These are phyloP conservation scores for Aspergillus amoenus DNA, from an alignment of 2,329 filamentous ascomycete genomes.

Conservation along the genomic window DNA sequence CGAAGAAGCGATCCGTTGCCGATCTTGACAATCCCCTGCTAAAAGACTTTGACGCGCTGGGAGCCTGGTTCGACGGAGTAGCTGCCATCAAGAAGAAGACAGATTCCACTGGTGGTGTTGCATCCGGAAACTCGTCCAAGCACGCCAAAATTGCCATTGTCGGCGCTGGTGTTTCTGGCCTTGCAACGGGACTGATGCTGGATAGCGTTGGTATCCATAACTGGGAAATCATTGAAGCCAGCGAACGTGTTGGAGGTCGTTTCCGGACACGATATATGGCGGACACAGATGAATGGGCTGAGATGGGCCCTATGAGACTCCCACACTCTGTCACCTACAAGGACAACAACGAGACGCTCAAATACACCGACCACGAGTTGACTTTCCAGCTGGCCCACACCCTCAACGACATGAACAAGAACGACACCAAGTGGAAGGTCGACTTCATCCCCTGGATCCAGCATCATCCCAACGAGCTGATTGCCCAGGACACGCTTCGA, in stretches of 20 bases:
- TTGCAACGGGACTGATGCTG: slow-evolving; percentile 45
- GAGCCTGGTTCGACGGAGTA: slow-evolving; percentile 27
- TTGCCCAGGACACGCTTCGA: slow-evolving; percentile 15
- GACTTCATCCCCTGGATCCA: slow-evolving; percentile 26
- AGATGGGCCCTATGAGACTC: slow-evolving; percentile 31
- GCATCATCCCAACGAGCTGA: slow-evolving; percentile 27
- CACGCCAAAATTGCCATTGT: slow-evolving; percentile 27
- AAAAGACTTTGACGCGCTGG: slow-evolving; percentile 1
- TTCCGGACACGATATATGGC: slow-evolving; percentile 46
- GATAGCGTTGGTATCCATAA: slow-evolving; percentile 45
- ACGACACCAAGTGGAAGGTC: slow-evolving; percentile 21
- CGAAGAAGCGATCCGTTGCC: background rate
- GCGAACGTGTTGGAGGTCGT: slow-evolving; percentile 42
- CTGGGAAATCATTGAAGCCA: slow-evolving; percentile 47
- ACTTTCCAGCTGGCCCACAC: slow-evolving; percentile 23
- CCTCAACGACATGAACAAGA: slow-evolving; percentile 26
- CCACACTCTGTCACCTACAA: slow-evolving; percentile 23
- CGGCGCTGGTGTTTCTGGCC: slow-evolving; percentile 38
- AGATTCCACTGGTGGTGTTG: slow-evolving; percentile 1
- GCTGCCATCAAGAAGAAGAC: slow-evolving; percentile 19
- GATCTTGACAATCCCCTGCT: background rate
- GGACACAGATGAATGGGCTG: slow-evolving; percentile 24
- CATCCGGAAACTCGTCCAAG: slow-evolving; percentile 15
- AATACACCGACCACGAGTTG: slow-evolving; percentile 25
- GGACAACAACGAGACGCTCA: slow-evolving; percentile 21